Base-by-base conservation (phyloP, 495 filamentous ascomycete species). In the Neurospora sp. region DNA sequence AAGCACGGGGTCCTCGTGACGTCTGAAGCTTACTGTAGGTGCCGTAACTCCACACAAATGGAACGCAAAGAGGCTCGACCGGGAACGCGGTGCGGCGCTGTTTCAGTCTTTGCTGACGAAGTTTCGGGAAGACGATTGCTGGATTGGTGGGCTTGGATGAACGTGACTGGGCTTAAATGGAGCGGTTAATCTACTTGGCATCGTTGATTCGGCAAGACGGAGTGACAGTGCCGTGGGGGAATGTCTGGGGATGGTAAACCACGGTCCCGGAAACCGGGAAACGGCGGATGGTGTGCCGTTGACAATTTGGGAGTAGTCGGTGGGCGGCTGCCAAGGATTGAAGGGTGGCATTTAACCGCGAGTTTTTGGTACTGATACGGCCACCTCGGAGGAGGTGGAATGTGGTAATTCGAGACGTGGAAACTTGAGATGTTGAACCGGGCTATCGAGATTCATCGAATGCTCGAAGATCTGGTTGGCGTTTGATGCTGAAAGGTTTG, bases 221-320 rank as follows among this genome's bases (percentile, higher is more conserved):
- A 73, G 73, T 76, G 40, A 71, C 5, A 73, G 40, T 73, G 71
- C 74, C 74, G 76, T n/a, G 71, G 16, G 20, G 70, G 53, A 18
- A 9, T 65, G 53, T 65, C 27, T 65, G 53, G 14, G 53, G 27
- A 35, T 65, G 53, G 53, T 65, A 65, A 65, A 27, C 72, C 31
- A 68, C 38, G 59, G 18, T 73, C 71, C 72, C 71, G 74, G 53
- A 74, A 77, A 74, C 76, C 71, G 71, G 72, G 73, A 41, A 48
- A n/a, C 74, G 74, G 76, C 44, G 68, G 73, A 71, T 73, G 69
- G 70, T 46, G 68, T 72, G 46, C 74, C 74, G 74, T 73, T 72
- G 53, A 65, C 53, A 2, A 65, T 35, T 65, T 65, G 53, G 53
- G 53, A 65, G 53, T 65, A 65, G 53, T 65, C 53, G 27, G 7